phyloP scores from a whole-genome alignment of 805 yeast genomes.

The Brettanomyces naardenensis region DNA sequence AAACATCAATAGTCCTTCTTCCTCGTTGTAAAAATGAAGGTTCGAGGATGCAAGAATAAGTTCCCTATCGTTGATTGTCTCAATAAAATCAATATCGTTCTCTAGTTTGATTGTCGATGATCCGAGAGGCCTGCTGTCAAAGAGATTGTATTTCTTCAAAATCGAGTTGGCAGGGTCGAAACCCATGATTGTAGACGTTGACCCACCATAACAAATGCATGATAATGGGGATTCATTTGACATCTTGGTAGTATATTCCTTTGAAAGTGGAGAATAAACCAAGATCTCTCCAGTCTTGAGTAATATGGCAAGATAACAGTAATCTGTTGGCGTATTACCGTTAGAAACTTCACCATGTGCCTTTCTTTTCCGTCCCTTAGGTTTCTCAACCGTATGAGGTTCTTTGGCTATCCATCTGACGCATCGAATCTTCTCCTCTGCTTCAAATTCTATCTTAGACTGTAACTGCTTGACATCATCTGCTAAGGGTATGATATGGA shows the following conservation, averaged over 20 bases:
- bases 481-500: conserved; percentile 31
- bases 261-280: conserved; percentile 36
- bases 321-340: conserved; percentile 8
- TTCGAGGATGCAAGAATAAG: conserved; percentile 23
- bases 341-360: conserved; percentile 12
- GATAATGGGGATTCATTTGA: conserved; percentile 23
- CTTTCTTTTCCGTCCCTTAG: conserved; percentile 6
- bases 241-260: conserved; percentile 31
- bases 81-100: conserved; percentile 12
- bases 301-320: conserved; percentile 16
- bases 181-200: conserved; percentile 17
- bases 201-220: conserved; percentile 17
- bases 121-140: conserved; percentile 11
- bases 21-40: conserved; percentile 25
- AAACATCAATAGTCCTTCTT: conserved; percentile 17
- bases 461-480: conserved; percentile 15
- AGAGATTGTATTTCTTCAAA: conserved; percentile 19
- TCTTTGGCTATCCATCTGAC: conserved; percentile 29
- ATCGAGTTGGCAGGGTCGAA: conserved; percentile 20
- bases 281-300: conserved; percentile 31
- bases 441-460: conserved; percentile 32
- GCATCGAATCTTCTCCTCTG: conserved; percentile 29
- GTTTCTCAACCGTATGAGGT: not conserved
- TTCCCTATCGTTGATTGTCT: conserved; percentile 9
- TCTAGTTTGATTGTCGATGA: conserved; percentile 6